Percentiles rank a stretch among this genome's conserved stretches.
These are phyloP conservation scores for Saccharomyces kudriavzevii DNA, from an alignment of 805 yeast species.

Conservation along the genomic window DNA sequence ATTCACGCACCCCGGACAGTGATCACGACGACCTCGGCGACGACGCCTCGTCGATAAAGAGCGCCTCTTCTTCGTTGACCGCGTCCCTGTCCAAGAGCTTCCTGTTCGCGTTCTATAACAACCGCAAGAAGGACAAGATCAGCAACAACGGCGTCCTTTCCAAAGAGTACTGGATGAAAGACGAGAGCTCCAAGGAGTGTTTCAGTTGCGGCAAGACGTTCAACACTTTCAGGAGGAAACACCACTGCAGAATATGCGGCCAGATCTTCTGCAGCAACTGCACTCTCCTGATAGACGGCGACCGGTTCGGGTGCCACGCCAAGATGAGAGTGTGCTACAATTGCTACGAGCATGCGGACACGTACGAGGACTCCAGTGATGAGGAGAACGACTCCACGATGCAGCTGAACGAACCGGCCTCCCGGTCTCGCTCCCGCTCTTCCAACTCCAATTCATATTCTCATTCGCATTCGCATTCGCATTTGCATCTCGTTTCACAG, in stretches of 20 bases:
- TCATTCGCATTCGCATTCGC: neutral
- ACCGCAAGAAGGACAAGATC: slow-evolving; percentile 18
- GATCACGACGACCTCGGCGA: slow-evolving; percentile 27
- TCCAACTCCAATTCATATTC: neutral
- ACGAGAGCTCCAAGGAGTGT: slow-evolving; percentile 84
- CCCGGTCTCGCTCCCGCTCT: neutral
- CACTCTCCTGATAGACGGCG: slow-evolving; percentile 63
- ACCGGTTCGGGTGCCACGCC: slow-evolving; percentile 44
- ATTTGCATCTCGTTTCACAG: slow-evolving; percentile 2
- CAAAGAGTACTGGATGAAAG: slow-evolving; percentile 92
- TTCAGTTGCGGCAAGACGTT: slow-evolving; percentile 73
- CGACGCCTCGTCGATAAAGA: slow-evolving; percentile 30
- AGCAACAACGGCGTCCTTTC: slow-evolving; percentile 27
- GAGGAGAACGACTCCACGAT: slow-evolving; percentile 31
- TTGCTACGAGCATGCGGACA: slow-evolving; percentile 54
- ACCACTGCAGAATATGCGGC: slow-evolving; percentile 94
- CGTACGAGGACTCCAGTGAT: slow-evolving; percentile 68
- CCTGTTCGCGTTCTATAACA: slow-evolving; percentile 34
- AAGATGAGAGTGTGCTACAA: slow-evolving; percentile 70
- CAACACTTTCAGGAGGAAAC: slow-evolving; percentile 80
- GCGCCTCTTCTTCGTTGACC: slow-evolving; percentile 35
- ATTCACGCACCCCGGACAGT: neutral
- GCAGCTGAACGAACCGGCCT: slow-evolving; percentile 8
- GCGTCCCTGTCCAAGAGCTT: slow-evolving; percentile 37
- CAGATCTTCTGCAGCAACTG: slow-evolving; percentile 86